phyloP scores from a whole-genome alignment of 2,329 filamentous ascomycete genomes.

The Verticillium alfalfae region DNA sequence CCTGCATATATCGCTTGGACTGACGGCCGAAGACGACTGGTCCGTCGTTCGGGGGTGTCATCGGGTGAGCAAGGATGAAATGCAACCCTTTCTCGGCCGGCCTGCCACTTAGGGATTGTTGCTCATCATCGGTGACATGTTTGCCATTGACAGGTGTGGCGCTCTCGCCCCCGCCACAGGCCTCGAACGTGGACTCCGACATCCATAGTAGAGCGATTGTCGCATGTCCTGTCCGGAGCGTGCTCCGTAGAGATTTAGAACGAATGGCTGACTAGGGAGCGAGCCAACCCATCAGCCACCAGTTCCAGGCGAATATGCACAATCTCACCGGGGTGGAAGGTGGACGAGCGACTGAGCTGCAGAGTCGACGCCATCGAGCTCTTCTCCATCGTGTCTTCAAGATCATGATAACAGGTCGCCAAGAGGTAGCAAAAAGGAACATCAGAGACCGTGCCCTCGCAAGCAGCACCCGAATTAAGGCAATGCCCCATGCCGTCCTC shows the following conservation, averaged over 20 bases:
- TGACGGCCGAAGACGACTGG: not conserved
- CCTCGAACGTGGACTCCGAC: not conserved
- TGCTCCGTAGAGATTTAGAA: too few species aligned
- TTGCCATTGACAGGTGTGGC: not conserved
- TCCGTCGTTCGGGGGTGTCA: not conserved
- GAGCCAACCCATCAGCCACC: too few species aligned
- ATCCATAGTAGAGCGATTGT: not conserved
- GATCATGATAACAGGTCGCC: not conserved
- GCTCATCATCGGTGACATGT: not conserved
- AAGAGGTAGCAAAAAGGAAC: not conserved
- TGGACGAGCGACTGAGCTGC: not conserved
- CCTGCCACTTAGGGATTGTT: not conserved
- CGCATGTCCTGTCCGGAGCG: too few species aligned
- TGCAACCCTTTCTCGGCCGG: too few species aligned
- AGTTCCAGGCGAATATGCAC: too few species aligned
- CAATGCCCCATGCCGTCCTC: not conserved
- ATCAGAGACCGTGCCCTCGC: not conserved
- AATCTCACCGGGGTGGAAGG: not conserved
- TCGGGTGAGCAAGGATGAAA: not conserved
- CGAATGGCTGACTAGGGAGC: too few species aligned
- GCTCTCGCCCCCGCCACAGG: not conserved
- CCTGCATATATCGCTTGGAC: not conserved
- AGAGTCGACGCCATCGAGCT: not conserved
- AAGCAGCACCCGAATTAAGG: not conserved
- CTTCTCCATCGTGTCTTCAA: not conserved